A percentile compares a stretch with the other conserved stretches of the same genome.
Conservation (phyloP, 2,329 filamentous ascomycete genomes). For the Aureobasidium subglaciale region DNA sequence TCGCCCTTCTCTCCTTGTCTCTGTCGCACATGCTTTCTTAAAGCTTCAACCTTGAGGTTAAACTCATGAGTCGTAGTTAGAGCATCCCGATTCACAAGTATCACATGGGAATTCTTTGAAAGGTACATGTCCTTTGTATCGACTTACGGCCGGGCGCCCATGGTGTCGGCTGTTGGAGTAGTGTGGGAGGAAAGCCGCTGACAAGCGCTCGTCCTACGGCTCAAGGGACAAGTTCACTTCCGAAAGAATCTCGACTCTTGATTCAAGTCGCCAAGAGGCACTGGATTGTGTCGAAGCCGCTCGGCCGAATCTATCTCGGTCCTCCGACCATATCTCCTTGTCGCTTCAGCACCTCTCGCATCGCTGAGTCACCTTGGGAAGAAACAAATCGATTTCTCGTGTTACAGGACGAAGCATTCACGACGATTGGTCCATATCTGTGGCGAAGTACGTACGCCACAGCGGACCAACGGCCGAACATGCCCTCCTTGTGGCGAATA, state of each 20-base stretch:
- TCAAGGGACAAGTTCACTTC: background rate
- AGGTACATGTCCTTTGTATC: background rate
- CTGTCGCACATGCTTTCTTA: background rate
- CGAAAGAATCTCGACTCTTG: background rate
- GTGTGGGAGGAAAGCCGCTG: background rate
- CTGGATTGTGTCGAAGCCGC: background rate
- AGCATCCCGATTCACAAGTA: background rate
- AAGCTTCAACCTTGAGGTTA: constrained; percentile 6
- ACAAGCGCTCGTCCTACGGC: background rate
- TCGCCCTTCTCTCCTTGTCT: background rate
- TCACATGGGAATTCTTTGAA: background rate
- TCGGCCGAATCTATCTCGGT: constrained; percentile 1
- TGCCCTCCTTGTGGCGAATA: constrained; percentile 9
- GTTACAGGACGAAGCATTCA: no score
- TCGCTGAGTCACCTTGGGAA: background rate
- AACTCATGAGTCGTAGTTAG: background rate
- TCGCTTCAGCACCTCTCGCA: background rate
- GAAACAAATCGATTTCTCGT: background rate
- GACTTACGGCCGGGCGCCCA: background rate
- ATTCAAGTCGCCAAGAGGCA: constrained; percentile 2
- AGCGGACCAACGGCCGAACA: background rate
- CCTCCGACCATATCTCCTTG: background rate
- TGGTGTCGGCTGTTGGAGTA: background rate
- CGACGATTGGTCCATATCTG: background rate
- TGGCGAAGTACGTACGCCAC: background rate